Base-by-base conservation (phyloP, 2,329 filamentous ascomycete species). In the Venturia oleaginea region DNA sequence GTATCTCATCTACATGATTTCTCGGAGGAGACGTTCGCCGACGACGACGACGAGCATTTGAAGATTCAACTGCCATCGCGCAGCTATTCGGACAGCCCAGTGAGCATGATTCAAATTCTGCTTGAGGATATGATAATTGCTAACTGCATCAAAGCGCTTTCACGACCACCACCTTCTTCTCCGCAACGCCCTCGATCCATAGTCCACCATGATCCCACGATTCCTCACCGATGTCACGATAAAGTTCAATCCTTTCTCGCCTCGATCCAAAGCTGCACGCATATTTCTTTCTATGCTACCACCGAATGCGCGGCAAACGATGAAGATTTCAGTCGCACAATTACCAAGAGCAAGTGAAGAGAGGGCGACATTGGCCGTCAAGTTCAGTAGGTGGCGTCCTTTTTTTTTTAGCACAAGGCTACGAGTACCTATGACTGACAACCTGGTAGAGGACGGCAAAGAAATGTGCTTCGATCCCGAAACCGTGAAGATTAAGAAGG, bases 231-330 rank as follows among this genome's bases (percentile, higher is more conserved):
- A 91, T 75, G 86, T 97, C 71, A 86, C 84, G 71, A 88, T 91
- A 68, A 86, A 86, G 75, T 97, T 97, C 86, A 96, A 96, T 78
- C 93, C 94, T 46, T 97, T 97, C 84, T 89, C 86, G 34, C 78
- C 83, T 30, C 82, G 84, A 74, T 87, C 91, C 67, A 92, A 91
- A 73, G 88, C 92, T 30, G 92, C 91, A 46, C 88, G 94, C 54
- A 83, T 96, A 62, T 94, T 97, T 77, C 90, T 97, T 69, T 88
- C 90, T 38, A 83, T 89, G 68, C 85, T 99, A 38, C 91, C 93
- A 11, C 85, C 92, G 51, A 86, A 88, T 71, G 92, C 92, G 66
- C 86, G 92, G 64, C 78, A 81, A 64, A 83, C 80, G 63, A 91
- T 96, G 81, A 84, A 86, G 72, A 89, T 97, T 72, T 86, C 86